Base-by-base conservation (phyloP, 2,329 filamentous ascomycete species). In the Neofusicoccum kwambonambiense region DNA sequence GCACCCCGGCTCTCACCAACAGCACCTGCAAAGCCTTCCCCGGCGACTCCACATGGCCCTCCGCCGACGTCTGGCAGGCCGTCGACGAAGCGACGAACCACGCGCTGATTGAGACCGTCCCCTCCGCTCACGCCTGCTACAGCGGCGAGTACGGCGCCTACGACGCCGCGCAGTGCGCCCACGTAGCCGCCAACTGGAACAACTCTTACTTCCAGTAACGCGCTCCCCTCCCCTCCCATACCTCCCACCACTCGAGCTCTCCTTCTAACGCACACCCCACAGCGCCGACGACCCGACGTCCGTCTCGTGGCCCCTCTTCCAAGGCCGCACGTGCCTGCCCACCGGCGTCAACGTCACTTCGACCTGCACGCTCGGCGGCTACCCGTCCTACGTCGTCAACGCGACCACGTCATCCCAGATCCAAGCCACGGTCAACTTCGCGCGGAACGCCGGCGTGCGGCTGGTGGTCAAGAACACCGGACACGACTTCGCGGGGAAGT, bases 1-100 rank as follows among this genome's bases (percentile, higher is more conserved):
- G 34, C 12, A 17, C 3, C n/a, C 4, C 15, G 8, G 9, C 50
- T 4, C 50, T 8, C 4, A 15, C 22, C 34, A 52, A 51, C n/a
- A 27, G 49, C 5, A 56, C 22, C 22, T 86, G 83, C 74, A 86
- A 84, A 71, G 75, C 81, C 1, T 81, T 79, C 51, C 83, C 82
- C 2, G 78, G 77, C 22, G 78, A 79, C 15, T 19, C 71, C 9
- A 70, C 71, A 50, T 87, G 84, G 85, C 85, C 85, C 0, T 79
- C 78, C 0, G 65, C 76, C 12, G 68, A 74, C 0, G 72, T 73
- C 15, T 87, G 84, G 84, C 65, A 69, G 9, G 68, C 68, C 12
- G 76, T 87, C 62, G 83, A 86, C 71, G 69, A 74, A 11, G 78
- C 79, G 3, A 70, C 81, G 22, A 73, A 71, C 9, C 81, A 82